phyloP scores from a whole-genome alignment of 257 asterid genomes.

The Misopates orontium region DNA sequence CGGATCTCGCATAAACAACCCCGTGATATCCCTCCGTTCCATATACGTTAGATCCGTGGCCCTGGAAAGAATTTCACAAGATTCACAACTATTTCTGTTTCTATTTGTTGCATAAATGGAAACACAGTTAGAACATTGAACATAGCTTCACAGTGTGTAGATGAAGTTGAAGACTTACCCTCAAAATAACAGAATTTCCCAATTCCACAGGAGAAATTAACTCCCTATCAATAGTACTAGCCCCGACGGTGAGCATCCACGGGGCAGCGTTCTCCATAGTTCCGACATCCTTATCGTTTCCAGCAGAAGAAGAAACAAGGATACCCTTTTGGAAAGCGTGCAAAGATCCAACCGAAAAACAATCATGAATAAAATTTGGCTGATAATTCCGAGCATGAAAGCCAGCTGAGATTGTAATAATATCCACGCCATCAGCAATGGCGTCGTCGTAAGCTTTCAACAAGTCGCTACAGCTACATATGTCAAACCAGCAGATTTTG shows the following conservation, averaged over 20 bases:
- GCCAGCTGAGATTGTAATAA: constrained; percentile 14
- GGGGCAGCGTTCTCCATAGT: constrained; percentile 17
- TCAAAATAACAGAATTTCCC: constrained; percentile 16
- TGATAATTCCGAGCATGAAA: neutral
- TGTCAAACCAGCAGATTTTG: constrained; percentile 20
- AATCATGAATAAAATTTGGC: constrained; percentile 9
- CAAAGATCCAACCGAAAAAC: constrained; percentile 12
- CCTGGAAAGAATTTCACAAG: neutral
- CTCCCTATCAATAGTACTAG: constrained; percentile 24
- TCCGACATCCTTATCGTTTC: neutral
- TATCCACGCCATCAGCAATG: constrained; percentile 21
- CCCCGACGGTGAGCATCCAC: constrained; percentile 27
- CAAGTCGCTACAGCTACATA: constrained; percentile 11
- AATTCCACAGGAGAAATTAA: constrained; percentile 1
- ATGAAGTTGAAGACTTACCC: constrained; percentile 2
- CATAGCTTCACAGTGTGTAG: neutral
- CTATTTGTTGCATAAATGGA: too few species aligned
- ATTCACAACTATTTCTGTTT: too few species aligned
- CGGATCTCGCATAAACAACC: constrained; percentile 18
- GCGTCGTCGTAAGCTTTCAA: constrained; percentile 27
- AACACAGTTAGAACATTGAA: too few species aligned
- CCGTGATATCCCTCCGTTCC: neutral
- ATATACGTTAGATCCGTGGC: neutral
- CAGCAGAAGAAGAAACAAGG: constrained; percentile 21
- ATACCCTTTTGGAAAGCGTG: constrained; percentile 26